phyloP scores from a whole-genome alignment of 2,329 filamentous ascomycete genomes.

The Arachnopeziza araneosa region DNA sequence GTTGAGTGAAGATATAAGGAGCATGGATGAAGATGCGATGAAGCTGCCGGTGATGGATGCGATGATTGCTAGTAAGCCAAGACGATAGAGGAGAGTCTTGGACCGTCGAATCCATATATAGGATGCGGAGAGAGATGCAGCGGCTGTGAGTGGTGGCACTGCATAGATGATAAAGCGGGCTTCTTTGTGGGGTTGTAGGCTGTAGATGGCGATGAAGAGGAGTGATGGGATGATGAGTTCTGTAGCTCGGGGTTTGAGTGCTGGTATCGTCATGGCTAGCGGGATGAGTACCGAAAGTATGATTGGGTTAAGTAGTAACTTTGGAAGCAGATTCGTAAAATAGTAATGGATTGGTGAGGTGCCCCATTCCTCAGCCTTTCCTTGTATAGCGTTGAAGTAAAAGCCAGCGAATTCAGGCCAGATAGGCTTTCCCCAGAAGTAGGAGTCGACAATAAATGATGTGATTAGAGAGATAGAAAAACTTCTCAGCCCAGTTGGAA shows the following conservation, averaged over 20 bases:
- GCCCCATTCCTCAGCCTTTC: slow-evolving; percentile 83
- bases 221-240: slow-evolving; percentile 60
- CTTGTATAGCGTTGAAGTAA: slow-evolving; percentile 82
- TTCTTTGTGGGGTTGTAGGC: slow-evolving; percentile 89
- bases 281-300: slow-evolving; percentile 49
- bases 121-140: slow-evolving; percentile 67
- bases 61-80: slow-evolving; percentile 50
- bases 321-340: slow-evolving; percentile 73
- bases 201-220: slow-evolving; percentile 74
- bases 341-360: slow-evolving; percentile 83
- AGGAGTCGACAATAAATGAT: slow-evolving; percentile 77
- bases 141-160: slow-evolving; percentile 73
- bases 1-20: slow-evolving; percentile 79
- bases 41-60: slow-evolving; percentile 57
- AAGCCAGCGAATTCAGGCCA: slow-evolving; percentile 93
- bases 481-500: slow-evolving; percentile 61
- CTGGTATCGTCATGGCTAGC: slow-evolving; percentile 43
- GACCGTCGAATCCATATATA: slow-evolving; percentile 61
- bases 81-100: slow-evolving; percentile 52
- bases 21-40: slow-evolving; percentile 56
- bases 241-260: slow-evolving; percentile 38
- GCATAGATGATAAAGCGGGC: slow-evolving; percentile 91
- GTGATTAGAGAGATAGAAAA: slow-evolving; percentile 59
- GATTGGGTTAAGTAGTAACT: slow-evolving; percentile 76
- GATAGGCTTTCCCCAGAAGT: slow-evolving; percentile 82